Conservation (phyloP, 2,329 filamentous ascomycete species). For the Phialocephala subalpina region DNA sequence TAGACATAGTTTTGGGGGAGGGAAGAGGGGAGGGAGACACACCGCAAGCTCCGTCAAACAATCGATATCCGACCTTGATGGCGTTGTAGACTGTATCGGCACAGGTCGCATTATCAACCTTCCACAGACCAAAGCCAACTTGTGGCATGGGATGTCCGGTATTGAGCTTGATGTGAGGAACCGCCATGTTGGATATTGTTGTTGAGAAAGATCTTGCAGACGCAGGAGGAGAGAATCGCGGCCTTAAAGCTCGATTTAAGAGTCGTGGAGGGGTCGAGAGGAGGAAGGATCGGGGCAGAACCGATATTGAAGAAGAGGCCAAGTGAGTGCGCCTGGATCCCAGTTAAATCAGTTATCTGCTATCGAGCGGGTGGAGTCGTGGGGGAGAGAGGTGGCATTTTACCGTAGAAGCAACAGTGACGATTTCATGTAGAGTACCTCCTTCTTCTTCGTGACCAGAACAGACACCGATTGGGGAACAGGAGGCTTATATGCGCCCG, state of each 20-base stretch:
- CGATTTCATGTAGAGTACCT: constrained; percentile 25
- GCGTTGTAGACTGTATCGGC: constrained; percentile 73
- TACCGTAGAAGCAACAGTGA: constrained; percentile 23
- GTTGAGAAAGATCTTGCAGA: not conserved
- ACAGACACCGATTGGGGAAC: constrained; percentile 22
- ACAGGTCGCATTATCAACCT: constrained; percentile 69
- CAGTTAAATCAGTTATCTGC: constrained; percentile 3
- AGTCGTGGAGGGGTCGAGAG: constrained; percentile 14
- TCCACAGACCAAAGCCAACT: constrained; percentile 74
- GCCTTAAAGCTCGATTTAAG: constrained; percentile 10
- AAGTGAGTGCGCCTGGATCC: constrained; percentile 20
- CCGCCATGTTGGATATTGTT: constrained; percentile 38
- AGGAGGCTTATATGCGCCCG: constrained; percentile 19
- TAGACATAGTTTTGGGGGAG: constrained; percentile 6
- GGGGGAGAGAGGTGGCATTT: constrained; percentile 7
- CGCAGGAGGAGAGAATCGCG: not conserved
- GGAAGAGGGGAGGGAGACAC: constrained; percentile 31
- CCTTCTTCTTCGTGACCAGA: constrained; percentile 18
- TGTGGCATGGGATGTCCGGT: constrained; percentile 62
- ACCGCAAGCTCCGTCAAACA: constrained; percentile 68
- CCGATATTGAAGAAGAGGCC: constrained; percentile 18
- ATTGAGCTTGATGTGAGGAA: constrained; percentile 53
- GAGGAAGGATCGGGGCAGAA: constrained; percentile 20
- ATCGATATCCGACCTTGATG: constrained; percentile 66
- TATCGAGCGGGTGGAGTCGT: not conserved